phyloP scores from a whole-genome alignment of 2,329 filamentous ascomycete species.

The Colletotrichum brevisporum region DNA sequence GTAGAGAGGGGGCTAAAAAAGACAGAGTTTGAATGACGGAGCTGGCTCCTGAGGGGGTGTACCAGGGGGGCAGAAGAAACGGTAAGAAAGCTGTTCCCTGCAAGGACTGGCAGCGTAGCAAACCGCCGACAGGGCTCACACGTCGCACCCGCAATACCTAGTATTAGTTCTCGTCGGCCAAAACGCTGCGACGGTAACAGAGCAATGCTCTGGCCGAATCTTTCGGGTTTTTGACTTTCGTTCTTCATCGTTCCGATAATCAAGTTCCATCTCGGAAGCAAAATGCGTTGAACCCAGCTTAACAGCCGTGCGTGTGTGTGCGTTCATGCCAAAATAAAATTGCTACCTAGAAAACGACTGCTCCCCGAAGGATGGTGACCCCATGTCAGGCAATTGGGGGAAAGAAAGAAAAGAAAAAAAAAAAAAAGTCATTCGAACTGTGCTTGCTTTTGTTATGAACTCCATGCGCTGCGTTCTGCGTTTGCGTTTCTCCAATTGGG shows the following conservation, averaged over 20 bases:
- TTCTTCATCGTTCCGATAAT: not conserved
- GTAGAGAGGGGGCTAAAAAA: not conserved
- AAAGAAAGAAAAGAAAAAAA: not conserved
- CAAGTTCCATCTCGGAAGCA: no score
- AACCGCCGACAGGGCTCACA: not conserved
- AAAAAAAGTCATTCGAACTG: slow-evolving; percentile 17
- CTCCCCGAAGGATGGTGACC: not conserved
- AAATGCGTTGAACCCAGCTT: no score
- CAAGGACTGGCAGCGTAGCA: slow-evolving; percentile 7
- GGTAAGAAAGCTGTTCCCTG: slow-evolving; percentile 11
- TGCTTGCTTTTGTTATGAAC: not conserved
- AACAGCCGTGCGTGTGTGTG: not conserved
- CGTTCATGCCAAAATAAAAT: not conserved
- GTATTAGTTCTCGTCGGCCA: not conserved
- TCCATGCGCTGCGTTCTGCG: no score
- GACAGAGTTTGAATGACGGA: not conserved
- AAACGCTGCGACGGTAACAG: not conserved
- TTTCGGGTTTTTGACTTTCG: not conserved
- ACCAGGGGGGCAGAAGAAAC: not conserved
- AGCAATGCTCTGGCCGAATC: not conserved
- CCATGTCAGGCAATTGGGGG: no score
- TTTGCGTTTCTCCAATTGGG: not conserved
- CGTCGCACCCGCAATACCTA: not conserved
- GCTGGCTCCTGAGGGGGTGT: slow-evolving; percentile 22
- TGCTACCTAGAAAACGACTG: not conserved